These are phyloP conservation scores for Limonium bicolor DNA, from an alignment of 148 eudicot species.

Conservation along the genomic window DNA sequence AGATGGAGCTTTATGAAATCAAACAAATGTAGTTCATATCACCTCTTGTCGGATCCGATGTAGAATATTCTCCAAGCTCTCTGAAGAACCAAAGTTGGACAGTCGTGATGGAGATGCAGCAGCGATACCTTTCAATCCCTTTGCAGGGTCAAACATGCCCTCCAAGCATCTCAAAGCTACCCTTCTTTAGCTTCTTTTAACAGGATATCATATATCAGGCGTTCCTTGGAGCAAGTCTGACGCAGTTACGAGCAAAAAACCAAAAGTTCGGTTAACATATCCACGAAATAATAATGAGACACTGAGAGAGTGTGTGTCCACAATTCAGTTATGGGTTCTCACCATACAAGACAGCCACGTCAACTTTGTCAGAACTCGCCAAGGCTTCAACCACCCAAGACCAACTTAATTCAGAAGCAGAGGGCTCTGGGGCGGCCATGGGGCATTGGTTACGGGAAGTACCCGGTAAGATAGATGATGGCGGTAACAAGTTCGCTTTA, in stretches of 20 bases:
- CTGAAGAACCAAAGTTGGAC: slow-evolving; percentile 19
- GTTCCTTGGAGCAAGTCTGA: slow-evolving; percentile 32
- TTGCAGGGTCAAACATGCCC: slow-evolving; percentile 15
- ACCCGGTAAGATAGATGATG: slow-evolving; percentile 6
- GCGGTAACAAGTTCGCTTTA: slow-evolving; percentile 8
- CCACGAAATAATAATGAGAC: neutral
- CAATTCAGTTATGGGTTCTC: neutral
- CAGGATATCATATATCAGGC: slow-evolving; percentile 19
- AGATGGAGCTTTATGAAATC: neutral
- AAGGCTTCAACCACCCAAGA: slow-evolving; percentile 60
- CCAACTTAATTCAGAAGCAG: slow-evolving; percentile 31
- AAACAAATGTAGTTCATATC: neutral
- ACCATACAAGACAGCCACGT: slow-evolving; percentile 31
- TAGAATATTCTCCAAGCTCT: slow-evolving; percentile 35
- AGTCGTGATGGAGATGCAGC: neutral
- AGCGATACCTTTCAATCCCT: slow-evolving; percentile 7
- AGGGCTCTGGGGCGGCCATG: slow-evolving; percentile 12
- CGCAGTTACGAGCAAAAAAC: neutral
- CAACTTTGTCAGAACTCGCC: slow-evolving; percentile 32
- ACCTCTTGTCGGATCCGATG: slow-evolving; percentile 25
- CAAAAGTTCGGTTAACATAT: slow-evolving; percentile 3
- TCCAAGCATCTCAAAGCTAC: slow-evolving; percentile 46
- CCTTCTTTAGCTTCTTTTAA: slow-evolving; percentile 42
- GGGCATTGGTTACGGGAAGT: slow-evolving; percentile 4
- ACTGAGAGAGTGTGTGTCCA: neutral